Base-by-base conservation (phyloP, 306 rosid species). In the Quercus robur region DNA sequence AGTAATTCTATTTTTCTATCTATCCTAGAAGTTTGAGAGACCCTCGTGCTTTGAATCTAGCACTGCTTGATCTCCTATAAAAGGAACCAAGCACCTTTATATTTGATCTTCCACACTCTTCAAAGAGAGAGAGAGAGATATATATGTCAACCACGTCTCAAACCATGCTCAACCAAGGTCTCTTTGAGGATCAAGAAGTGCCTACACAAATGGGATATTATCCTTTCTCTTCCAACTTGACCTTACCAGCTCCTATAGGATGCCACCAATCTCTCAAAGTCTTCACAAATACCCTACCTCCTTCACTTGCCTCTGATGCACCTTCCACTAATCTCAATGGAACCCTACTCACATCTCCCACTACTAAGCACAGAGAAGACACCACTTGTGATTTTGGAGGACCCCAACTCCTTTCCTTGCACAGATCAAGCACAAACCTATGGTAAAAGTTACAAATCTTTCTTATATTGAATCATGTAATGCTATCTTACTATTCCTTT, bases 401-500 rank as follows among this genome's bases (percentile, higher is more conserved):
- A 80, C 23, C 88, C 78, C 94, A 89, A 9, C 94, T 91, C 59
- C 93, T 93, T 70, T 93, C 99, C 78, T 85, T 93, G 89, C 95
- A 90, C 75, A 89, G 94, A 81, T 89, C 99, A 1, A 80, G 61
- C 64, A 25, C 89, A 70, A 91, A 95, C 88, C 90, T 89, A 82
- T 93, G 99, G 99, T 95, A 82, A 87, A 49, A 71, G 71, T 51
- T 14, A 19, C 54, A 17, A 23, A 49, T 4, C 28, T 71, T 68
- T 68, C 5, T 19, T 35, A 35, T n/a, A 35, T 68, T 20, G 26
- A 68, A 68, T n/a, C 23, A 73, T 73, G 35, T 30, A 20, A 5
- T 35, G 33, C 14, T 13, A 49, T 49, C 14, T 49, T 49, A 49
- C 54, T 49, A 49, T 49, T 35, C 41, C 41, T 21, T 38, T 56